A percentile compares a stretch with the other conserved stretches of the same genome.
Conservation (phyloP, 179 eudicot genomes). For the Patellifolia procumbens region DNA sequence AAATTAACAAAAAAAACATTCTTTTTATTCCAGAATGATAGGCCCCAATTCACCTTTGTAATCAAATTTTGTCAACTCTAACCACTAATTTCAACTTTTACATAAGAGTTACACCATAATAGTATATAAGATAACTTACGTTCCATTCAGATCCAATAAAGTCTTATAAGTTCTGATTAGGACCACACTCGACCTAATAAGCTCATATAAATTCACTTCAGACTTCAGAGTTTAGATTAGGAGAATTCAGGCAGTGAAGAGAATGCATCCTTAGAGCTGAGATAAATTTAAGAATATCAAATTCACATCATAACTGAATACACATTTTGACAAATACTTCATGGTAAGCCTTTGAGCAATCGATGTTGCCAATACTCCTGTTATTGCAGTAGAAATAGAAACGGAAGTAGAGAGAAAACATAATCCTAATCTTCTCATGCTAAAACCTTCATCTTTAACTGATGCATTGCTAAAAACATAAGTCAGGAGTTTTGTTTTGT, state of each 20-base stretch:
- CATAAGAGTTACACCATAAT: too few relatives aligned
- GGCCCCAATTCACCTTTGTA: background rate
- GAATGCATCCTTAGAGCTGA: background rate
- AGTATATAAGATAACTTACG: too few relatives aligned
- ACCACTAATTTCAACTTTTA: background rate
- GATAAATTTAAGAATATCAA: background rate
- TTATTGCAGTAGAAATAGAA: background rate
- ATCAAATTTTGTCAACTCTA: background rate
- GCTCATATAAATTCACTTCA: too few relatives aligned
- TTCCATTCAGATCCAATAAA: too few relatives aligned
- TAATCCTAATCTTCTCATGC: background rate
- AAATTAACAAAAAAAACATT: background rate
- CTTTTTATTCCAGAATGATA: background rate
- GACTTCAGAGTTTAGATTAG: too few relatives aligned
- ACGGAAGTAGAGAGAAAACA: background rate
- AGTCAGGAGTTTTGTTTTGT: too few relatives aligned
- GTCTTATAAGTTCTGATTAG: background rate
- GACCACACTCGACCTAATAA: too few relatives aligned
- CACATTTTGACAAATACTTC: background rate
- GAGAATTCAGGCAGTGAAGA: too few relatives aligned
- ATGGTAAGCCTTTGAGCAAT: background rate
- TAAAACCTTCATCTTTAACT: background rate
- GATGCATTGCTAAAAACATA: too few relatives aligned
- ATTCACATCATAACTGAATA: background rate
- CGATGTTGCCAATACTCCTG: background rate